Evolutionary conservation across 305 asterid species (phyloP).

Genomic region (Nicotiana rustica): DNA sequence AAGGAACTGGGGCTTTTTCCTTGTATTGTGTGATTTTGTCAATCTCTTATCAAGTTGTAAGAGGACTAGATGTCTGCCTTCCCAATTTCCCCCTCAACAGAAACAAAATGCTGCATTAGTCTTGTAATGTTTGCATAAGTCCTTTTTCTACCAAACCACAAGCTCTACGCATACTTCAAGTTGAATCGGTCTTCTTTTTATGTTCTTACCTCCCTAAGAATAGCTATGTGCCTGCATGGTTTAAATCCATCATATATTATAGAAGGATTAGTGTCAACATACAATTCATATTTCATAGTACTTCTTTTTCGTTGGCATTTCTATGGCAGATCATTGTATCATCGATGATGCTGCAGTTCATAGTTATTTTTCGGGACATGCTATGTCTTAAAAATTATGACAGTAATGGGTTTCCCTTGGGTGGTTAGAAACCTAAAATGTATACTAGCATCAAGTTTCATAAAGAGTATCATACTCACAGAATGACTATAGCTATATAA

Average conservation of each 20-base stretch:
- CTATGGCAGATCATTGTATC: constrained; percentile 3
- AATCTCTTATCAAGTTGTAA: not conserved
- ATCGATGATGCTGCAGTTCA: constrained; percentile 14
- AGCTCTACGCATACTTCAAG: constrained; percentile 13
- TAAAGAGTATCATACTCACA: not conserved
- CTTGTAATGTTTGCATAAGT: not conserved
- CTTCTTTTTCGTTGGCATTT: constrained; percentile 1
- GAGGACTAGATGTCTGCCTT: not conserved
- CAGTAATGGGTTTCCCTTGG: not conserved
- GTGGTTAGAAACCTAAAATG: not conserved
- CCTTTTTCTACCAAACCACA: constrained; percentile 5
- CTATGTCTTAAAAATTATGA: not conserved
- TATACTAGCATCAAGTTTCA: constrained; percentile 4
- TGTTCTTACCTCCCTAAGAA: not conserved
- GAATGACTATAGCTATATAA: not conserved
- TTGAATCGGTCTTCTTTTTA: not conserved
- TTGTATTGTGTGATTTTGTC: not conserved
- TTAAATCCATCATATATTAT: constrained; percentile 2
- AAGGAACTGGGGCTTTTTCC: not conserved
- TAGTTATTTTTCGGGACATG: not conserved
- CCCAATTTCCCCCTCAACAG: not conserved
- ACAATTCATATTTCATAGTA: not conserved
- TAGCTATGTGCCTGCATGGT: not conserved
- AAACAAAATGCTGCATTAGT: no score
- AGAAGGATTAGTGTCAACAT: constrained; percentile 16